A percentile compares a stretch with the other conserved stretches of the same genome.
Evolutionary conservation across 208 protist species (phyloP).

Genomic region (Histomonas meleagridis): DNA sequence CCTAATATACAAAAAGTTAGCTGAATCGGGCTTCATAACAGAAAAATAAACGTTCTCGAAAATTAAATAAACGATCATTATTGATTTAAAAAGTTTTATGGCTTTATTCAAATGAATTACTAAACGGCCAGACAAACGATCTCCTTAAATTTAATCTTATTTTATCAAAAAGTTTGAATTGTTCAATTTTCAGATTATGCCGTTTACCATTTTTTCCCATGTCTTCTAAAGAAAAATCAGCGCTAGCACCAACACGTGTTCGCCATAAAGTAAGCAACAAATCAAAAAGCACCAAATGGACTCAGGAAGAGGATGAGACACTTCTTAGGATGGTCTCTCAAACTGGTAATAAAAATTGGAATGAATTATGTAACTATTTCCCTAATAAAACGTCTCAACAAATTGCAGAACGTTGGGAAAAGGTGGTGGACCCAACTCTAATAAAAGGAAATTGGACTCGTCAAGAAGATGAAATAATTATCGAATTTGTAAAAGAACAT

Average conservation of each 20-base stretch:
- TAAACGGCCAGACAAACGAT: too few relatives aligned
- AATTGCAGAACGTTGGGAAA: conserved; percentile 24
- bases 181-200: too few relatives aligned
- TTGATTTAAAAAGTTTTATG: too few relatives aligned
- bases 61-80: too few relatives aligned
- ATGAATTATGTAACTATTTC: not conserved
- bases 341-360: not conserved
- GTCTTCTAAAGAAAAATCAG: not conserved
- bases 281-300: conserved; percentile 27
- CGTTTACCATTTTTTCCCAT: conserved; percentile 23
- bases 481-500: conserved; percentile 40
- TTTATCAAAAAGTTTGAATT: too few relatives aligned
- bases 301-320: conserved; percentile 9
- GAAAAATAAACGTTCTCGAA: too few relatives aligned
- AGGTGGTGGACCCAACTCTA: not conserved
- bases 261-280: conserved; percentile 26
- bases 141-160: too few relatives aligned
- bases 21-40: too few relatives aligned
- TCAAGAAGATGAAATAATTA: conserved; percentile 50
- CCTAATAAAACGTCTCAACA: not conserved
- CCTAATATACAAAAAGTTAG: too few relatives aligned
- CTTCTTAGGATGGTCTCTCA: not conserved
- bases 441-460: not conserved
- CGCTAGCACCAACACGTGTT: not conserved
- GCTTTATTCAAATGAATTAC: too few relatives aligned